These are phyloP conservation scores for Solanum hybrid DNA, from an alignment of 305 asterid genomes.

Conservation along the genomic window DNA sequence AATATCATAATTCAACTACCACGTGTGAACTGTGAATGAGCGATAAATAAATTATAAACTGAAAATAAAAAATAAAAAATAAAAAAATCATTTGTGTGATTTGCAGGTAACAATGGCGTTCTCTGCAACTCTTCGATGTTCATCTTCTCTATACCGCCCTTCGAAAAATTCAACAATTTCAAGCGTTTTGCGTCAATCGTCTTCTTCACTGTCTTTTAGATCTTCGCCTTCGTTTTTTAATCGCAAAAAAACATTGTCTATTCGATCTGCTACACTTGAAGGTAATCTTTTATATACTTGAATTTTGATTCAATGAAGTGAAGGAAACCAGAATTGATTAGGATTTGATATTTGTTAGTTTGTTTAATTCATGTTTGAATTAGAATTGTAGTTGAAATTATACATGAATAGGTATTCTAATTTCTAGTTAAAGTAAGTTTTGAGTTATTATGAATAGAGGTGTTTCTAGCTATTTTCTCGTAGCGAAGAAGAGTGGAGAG, in stretches of 20 bases:
- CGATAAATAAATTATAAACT: background rate
- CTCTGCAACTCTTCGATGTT: constrained; percentile 21
- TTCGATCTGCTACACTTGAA: constrained; percentile 45
- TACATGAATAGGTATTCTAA: background rate
- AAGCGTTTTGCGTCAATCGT: constrained; percentile 6
- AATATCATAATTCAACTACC: background rate
- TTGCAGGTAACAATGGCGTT: constrained; percentile 27
- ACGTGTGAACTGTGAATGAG: background rate
- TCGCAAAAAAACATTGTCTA: constrained; percentile 31
- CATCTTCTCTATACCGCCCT: constrained; percentile 5
- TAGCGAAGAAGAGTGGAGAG: background rate
- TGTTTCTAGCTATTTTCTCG: background rate
- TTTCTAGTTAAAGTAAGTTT: background rate
- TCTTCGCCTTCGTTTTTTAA: constrained; percentile 31
- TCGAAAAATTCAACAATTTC: constrained; percentile 17
- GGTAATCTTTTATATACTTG: constrained; percentile 21
- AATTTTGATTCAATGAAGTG: background rate
- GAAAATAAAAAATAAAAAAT: background rate
- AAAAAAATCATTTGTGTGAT: background rate
- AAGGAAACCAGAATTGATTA: background rate
- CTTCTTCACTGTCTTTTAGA: constrained; percentile 34
- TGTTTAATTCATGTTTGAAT: background rate
- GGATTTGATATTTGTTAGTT: background rate
- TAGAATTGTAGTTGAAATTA: background rate
- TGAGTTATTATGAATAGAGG: background rate